phyloP scores from a whole-genome alignment of 257 asterid genomes.

The Gynochthodes officinalis region DNA sequence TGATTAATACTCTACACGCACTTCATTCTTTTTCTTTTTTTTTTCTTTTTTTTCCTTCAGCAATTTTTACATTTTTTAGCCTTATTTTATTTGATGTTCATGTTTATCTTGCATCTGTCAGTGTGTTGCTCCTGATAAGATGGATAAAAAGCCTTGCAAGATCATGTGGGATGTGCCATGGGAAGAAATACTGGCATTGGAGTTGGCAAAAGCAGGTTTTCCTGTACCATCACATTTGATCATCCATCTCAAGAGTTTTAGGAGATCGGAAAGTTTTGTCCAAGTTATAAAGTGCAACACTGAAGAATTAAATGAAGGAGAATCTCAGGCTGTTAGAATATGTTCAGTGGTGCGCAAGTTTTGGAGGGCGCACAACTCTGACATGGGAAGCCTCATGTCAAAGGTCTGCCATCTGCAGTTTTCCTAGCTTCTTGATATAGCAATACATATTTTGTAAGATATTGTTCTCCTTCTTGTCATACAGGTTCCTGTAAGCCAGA shows the following conservation, averaged over 20 bases:
- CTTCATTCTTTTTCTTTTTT: slow-evolving; percentile 6
- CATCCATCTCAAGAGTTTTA: slow-evolving; percentile 75
- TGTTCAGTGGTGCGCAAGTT: slow-evolving; percentile 63
- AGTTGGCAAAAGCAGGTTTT: slow-evolving; percentile 89
- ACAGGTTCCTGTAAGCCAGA: slow-evolving; percentile 59
- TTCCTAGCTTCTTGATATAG: slow-evolving; percentile 9
- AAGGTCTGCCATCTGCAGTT: slow-evolving; percentile 42
- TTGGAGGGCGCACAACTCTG: slow-evolving; percentile 66
- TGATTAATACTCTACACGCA: slow-evolving; percentile 19
- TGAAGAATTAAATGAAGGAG: slow-evolving; percentile 60
- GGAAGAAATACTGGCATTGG: slow-evolving; percentile 86
- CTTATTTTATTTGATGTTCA: slow-evolving; percentile 14
- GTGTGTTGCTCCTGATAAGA: slow-evolving; percentile 71
- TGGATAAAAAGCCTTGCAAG: slow-evolving; percentile 92
- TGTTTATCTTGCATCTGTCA: slow-evolving; percentile 31
- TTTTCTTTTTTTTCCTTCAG: background rate
- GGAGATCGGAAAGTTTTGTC: slow-evolving; percentile 80
- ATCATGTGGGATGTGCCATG: slow-evolving; percentile 97
- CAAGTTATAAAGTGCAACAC: slow-evolving; percentile 83
- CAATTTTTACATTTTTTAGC: slow-evolving; percentile 8
- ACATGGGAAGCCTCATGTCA: slow-evolving; percentile 24
- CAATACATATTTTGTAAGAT: background rate
- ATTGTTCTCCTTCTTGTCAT: background rate
- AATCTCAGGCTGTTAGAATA: slow-evolving; percentile 74
- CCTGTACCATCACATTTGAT: slow-evolving; percentile 73